Base-by-base conservation (phyloP, 73 alveolate genomes). In the Paramecium bursaria region DNA sequence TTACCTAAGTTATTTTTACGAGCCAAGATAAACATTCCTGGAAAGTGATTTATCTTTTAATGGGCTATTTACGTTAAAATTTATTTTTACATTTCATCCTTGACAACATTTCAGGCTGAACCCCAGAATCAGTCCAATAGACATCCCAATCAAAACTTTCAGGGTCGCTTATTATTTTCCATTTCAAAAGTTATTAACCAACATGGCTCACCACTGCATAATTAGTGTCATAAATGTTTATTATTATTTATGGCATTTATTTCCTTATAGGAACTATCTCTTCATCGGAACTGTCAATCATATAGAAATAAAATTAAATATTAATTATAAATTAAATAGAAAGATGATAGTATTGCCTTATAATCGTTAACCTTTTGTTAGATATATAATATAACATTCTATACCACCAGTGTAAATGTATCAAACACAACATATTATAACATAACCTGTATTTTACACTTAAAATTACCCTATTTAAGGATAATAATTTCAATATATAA, bases 11-110 rank as follows among this genome's bases (percentile, higher is more conserved):
- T 26, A 50, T 75, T 86, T 74, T 89, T 89, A 49, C 86, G 11
- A 17, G 90, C 94, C 52, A 89, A 42, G 21, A 46, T 35, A 74
- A 39, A 75, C 85, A 87, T 86, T 21, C 92, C 92, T 15, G 94
- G 94, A 33, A 89, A 89, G 74, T 89, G 94, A 54, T 89, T 89
- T 11, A 74, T 48, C 73, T 86, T 86, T 46, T 89, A 50, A 86
- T 86, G 86, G 3, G 61, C 85, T 39, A 54, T 26, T 15, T 30
- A 4, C n/a, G 33, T 29, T 57, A 15, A n/a, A 27, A 17, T 26
- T 26, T 0, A 23, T 6, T 67, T 19, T 42, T 67, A 52, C 73
- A 67, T 51, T 67, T 82, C 92, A 87, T 87, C 50, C 54, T 74
- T 10, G 86, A 23, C 30, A 86, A 86, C 73, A 50, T 46, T 48